A percentile compares a stretch with the other conserved stretches of the same genome.
Conservation (phyloP, 2,329 filamentous ascomycete species). For the Fusarium coffeatum region DNA sequence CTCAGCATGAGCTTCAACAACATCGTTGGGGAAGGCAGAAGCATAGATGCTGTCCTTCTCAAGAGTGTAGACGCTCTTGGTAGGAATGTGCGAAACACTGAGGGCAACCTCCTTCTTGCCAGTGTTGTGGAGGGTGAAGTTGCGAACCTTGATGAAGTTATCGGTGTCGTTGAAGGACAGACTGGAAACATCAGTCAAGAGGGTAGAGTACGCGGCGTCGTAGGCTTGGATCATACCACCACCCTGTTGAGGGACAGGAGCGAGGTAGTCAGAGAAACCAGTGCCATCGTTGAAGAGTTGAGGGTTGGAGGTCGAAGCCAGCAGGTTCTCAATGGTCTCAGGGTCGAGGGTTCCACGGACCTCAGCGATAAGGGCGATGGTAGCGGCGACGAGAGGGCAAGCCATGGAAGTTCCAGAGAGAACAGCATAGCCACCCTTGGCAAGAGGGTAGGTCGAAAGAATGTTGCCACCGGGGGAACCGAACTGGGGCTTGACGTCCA, state of each 20-base stretch:
- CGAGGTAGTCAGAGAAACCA: constrained; percentile 54
- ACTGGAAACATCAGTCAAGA: constrained; percentile 64
- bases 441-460: constrained; percentile 65
- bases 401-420: constrained; percentile 71
- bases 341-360: constrained; percentile 64
- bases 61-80: constrained; percentile 65
- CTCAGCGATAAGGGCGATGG: constrained; percentile 65
- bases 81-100: constrained; percentile 61
- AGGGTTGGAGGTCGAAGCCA: constrained; percentile 62
- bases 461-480: constrained; percentile 67
- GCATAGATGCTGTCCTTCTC: constrained; percentile 50
- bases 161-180: constrained; percentile 74
- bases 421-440: constrained; percentile 62
- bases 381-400: constrained; percentile 65
- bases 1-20: constrained; percentile 52
- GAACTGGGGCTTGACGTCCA: constrained; percentile 66
- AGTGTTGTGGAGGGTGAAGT: constrained; percentile 68
- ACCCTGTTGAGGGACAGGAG: constrained; percentile 70
- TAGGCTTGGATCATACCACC: constrained; percentile 69
- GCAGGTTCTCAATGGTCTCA: constrained; percentile 59
- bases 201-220: constrained; percentile 66
- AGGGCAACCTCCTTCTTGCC: constrained; percentile 62
- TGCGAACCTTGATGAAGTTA: constrained; percentile 60
- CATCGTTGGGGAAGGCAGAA: constrained; percentile 58
- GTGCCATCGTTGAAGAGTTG: constrained; percentile 60